Conservation (phyloP, 2,329 filamentous ascomycete species). For the Polychaeton citri region DNA sequence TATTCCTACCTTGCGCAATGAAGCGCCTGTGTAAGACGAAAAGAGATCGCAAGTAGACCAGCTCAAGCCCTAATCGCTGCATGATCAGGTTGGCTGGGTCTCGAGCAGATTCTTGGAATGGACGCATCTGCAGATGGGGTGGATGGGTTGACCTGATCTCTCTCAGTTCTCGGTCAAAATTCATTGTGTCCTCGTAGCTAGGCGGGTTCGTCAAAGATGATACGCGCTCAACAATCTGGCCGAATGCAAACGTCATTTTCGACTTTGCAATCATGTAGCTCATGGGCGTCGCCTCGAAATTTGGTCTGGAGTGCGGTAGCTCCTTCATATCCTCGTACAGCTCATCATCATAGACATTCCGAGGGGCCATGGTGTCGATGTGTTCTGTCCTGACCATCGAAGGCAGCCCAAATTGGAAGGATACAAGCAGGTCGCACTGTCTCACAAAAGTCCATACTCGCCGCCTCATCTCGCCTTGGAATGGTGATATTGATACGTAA, state of each 20-base stretch:
- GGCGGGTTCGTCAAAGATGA: slow-evolving; percentile 47
- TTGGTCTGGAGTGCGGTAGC: slow-evolving; percentile 54
- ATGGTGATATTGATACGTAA: slow-evolving; percentile 58
- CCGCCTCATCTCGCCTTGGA: slow-evolving; percentile 58
- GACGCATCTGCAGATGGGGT: slow-evolving; percentile 62
- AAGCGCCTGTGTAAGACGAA: slow-evolving; percentile 85
- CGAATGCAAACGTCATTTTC: slow-evolving; percentile 53
- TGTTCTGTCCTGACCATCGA: slow-evolving; percentile 60
- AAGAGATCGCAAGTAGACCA: slow-evolving; percentile 77
- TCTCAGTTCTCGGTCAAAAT: slow-evolving; percentile 44
- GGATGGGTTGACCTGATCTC: slow-evolving; percentile 54
- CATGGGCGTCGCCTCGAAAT: slow-evolving; percentile 59
- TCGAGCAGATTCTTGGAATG: slow-evolving; percentile 57
- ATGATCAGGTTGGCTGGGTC: slow-evolving; percentile 60
- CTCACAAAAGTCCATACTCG: slow-evolving; percentile 55
- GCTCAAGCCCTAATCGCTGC: slow-evolving; percentile 70
- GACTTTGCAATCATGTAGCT: slow-evolving; percentile 68
- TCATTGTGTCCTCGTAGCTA: slow-evolving; percentile 49
- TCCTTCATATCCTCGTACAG: slow-evolving; percentile 55
- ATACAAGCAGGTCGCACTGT: slow-evolving; percentile 64
- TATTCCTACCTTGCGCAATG: slow-evolving; percentile 61
- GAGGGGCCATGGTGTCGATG: slow-evolving; percentile 61
- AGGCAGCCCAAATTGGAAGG: slow-evolving; percentile 51
- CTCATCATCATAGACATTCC: slow-evolving; percentile 72
- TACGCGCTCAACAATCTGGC: slow-evolving; percentile 54